Percentiles rank a stretch among this genome's conserved stretches.
phyloP scores from a whole-genome alignment of 192 early-diverging fungal species.

The Glomus cerebriforme region DNA sequence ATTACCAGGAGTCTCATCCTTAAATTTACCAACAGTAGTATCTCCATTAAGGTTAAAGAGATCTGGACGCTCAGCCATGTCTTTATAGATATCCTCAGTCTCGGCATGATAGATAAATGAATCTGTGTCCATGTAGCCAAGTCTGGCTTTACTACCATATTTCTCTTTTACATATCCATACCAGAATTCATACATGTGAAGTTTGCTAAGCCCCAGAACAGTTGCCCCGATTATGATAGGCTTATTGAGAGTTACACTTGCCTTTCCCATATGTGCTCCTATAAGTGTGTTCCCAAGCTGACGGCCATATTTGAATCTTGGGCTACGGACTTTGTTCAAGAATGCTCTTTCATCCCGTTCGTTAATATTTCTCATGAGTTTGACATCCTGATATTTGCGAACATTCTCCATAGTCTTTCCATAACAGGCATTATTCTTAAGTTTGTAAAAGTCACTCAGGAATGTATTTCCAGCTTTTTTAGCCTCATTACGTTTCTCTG shows the following conservation, averaged over 20 bases:
- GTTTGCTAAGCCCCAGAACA: slow-evolving; percentile 5
- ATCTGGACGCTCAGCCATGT: too few species aligned
- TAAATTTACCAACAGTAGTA: background rate
- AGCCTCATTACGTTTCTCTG: background rate
- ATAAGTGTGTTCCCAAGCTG: background rate
- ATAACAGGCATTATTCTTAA: background rate
- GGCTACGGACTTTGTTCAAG: background rate
- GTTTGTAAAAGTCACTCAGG: too few species aligned
- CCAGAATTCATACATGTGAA: slow-evolving; percentile 21
- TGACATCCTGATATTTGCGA: background rate
- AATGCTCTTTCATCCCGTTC: background rate
- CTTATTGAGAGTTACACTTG: too few species aligned
- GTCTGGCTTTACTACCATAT: slow-evolving; percentile 6
- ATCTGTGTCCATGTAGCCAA: slow-evolving; percentile 9
- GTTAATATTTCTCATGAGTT: background rate
- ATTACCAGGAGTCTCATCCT: background rate
- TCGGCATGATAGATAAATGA: background rate
- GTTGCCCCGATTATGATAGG: too few species aligned
- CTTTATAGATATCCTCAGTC: too few species aligned
- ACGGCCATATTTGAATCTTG: background rate
- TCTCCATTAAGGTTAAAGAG: too few species aligned
- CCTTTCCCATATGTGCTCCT: too few species aligned
- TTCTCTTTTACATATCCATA: slow-evolving; percentile 25
- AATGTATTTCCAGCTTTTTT: background rate
- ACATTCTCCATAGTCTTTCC: slow-evolving; percentile 14